Conservation (phyloP, 768 basidiomycete species). For the Macrolepiota albuminosa region DNA sequence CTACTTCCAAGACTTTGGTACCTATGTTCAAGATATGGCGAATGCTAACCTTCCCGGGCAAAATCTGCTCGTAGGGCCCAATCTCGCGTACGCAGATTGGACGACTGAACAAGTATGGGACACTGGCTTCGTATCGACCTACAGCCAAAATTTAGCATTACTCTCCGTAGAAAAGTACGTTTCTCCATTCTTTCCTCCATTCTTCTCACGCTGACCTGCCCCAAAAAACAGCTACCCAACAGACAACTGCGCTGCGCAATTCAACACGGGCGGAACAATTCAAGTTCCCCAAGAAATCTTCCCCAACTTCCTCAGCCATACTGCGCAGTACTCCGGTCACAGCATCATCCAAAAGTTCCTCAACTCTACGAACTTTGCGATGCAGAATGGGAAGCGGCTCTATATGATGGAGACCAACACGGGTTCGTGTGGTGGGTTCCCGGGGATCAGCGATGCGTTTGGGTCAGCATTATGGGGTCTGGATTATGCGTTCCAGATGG, state of each 20-base stretch:
- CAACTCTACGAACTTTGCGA: slow-evolving; percentile 41
- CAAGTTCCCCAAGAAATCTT: slow-evolving; percentile 46
- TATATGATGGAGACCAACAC: slow-evolving; percentile 73
- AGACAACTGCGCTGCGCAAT: slow-evolving; percentile 58
- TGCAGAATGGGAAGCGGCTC: slow-evolving; percentile 37
- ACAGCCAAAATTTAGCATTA: slow-evolving; percentile 31
- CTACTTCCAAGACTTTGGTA: slow-evolving; percentile 53
- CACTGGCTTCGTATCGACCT: slow-evolving; percentile 46
- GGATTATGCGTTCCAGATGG: slow-evolving; percentile 59
- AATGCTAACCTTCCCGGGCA: slow-evolving; percentile 29
- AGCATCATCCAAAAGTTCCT: slow-evolving; percentile 48
- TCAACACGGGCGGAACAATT: slow-evolving; percentile 31
- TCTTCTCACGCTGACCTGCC: slow-evolving; percentile 14
- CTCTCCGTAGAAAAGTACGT: slow-evolving; percentile 58
- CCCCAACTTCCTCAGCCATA: slow-evolving; percentile 59
- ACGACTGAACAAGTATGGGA: slow-evolving; percentile 48
- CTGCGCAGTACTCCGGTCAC: slow-evolving; percentile 31
- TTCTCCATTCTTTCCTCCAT: slow-evolving; percentile 9
- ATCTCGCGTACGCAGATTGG: slow-evolving; percentile 47
- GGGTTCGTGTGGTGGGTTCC: slow-evolving; percentile 65
- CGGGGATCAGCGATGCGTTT: slow-evolving; percentile 58
- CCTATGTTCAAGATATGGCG: slow-evolving; percentile 25
- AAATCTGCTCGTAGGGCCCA: slow-evolving; percentile 56
- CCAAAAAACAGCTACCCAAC: slow-evolving; percentile 42
- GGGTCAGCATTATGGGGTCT: slow-evolving; percentile 61